phyloP scores from a whole-genome alignment of 169 alveolate genomes.

The Plasmodium gonderi region DNA sequence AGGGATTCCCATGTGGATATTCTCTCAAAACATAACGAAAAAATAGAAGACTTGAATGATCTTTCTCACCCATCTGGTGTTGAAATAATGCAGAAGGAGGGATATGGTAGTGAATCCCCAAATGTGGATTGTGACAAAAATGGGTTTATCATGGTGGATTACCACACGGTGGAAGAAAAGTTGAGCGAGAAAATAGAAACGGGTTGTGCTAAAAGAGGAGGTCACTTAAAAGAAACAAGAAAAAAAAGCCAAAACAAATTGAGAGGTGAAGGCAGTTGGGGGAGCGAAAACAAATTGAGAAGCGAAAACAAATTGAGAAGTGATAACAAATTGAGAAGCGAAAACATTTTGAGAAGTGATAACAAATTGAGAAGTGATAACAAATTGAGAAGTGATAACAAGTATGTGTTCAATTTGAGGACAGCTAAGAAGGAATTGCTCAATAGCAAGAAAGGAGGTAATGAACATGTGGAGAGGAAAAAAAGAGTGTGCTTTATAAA shows the following conservation, averaged over 20 bases:
- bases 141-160: neutral
- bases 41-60: neutral
- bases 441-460: neutral
- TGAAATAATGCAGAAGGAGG: neutral
- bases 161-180: too few species aligned
- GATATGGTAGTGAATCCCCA: neutral
- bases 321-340: too few species aligned
- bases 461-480: neutral
- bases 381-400: too few species aligned
- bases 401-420: slow-evolving; percentile 37
- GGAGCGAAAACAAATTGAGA: neutral
- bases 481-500: neutral
- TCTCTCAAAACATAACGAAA: too few species aligned
- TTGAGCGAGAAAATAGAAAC: neutral
- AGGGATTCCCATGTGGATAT: too few species aligned
- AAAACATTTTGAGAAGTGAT: neutral
- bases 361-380: too few species aligned
- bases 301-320: neutral
- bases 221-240: neutral
- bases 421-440: slow-evolving; percentile 8
- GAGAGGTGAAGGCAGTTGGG: too few species aligned
- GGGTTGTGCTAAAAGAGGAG: neutral
- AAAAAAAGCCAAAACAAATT: neutral
- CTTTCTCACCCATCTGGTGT: neutral
- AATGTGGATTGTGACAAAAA: neutral